These are phyloP conservation scores for Ustilago sp. DNA, from an alignment of 1,284 basidiomycete genomes.

Conservation along the genomic window DNA sequence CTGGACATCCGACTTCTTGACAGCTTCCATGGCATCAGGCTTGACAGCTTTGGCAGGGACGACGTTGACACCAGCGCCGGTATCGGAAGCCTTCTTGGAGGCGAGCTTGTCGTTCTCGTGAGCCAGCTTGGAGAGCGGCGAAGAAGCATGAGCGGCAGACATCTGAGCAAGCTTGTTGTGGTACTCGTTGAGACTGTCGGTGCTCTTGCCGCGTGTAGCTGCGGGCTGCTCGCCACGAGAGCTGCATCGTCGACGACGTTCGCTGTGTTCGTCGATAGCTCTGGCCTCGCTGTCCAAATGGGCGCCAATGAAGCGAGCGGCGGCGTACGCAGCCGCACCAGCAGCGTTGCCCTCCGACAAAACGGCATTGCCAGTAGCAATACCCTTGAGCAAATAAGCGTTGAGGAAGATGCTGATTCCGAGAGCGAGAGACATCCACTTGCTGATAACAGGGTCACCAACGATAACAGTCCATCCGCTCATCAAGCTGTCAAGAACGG, in stretches of 20 bases:
- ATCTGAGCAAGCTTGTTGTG: conserved; percentile 68
- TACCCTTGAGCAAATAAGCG: conserved; percentile 87
- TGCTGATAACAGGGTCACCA: conserved; percentile 91
- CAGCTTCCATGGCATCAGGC: conserved; percentile 35
- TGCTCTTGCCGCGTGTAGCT: conserved; percentile 31
- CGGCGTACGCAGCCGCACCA: conserved; percentile 67
- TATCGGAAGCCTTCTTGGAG: conserved; percentile 14
- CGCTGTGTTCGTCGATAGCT: conserved; percentile 40
- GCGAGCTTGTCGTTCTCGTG: conserved; percentile 31
- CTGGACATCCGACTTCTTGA: conserved; percentile 34
- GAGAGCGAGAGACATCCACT: conserved; percentile 93
- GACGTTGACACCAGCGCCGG: conserved; percentile 19
- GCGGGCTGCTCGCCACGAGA: conserved; percentile 26
- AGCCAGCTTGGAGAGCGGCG: conserved; percentile 45
- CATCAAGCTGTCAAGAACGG: conserved; percentile 85
- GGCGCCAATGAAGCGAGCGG: conserved; percentile 67
- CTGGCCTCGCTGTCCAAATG: conserved; percentile 58
- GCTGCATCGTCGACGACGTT: conserved; percentile 38
- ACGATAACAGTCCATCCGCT: conserved; percentile 93
- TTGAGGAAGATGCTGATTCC: conserved; percentile 90
- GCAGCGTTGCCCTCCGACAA: conserved; percentile 67
- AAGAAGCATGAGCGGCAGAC: conserved; percentile 31
- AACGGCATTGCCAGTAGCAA: conserved; percentile 71
- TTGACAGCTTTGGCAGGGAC: conserved; percentile 47
- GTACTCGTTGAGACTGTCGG: conserved; percentile 63